phyloP scores from a whole-genome alignment of 2,329 filamentous ascomycete species.

The Hypoxylon sp. region DNA sequence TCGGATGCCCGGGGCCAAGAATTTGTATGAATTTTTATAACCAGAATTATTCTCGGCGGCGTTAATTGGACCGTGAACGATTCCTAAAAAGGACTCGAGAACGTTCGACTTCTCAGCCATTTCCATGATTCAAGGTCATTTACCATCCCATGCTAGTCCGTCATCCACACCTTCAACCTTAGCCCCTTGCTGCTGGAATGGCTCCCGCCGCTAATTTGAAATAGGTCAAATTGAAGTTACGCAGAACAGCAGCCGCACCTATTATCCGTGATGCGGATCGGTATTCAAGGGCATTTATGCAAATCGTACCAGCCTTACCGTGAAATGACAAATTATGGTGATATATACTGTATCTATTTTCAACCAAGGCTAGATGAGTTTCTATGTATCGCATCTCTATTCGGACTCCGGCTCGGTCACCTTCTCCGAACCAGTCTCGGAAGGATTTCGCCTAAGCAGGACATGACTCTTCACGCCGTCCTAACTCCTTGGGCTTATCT shows the following conservation, averaged over 20 bases:
- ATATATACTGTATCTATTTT: slow-evolving; percentile 14
- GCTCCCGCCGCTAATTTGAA: background rate
- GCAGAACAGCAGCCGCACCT: slow-evolving; percentile 12
- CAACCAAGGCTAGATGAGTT: background rate
- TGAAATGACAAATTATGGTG: slow-evolving; percentile 14
- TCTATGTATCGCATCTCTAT: background rate
- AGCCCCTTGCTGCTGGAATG: slow-evolving; percentile 1
- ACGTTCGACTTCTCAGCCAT: background rate
- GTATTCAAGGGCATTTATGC: background rate
- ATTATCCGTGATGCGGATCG: slow-evolving; percentile 3
- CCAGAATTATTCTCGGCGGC: slow-evolving; percentile 12
- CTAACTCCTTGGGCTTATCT: slow-evolving; percentile 19
- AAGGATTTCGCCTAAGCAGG: slow-evolving; percentile 8
- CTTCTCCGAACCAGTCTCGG: slow-evolving; percentile 18
- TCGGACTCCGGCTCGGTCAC: slow-evolving; percentile 37
- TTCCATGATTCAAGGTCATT: slow-evolving; percentile 2
- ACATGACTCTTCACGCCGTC: slow-evolving; percentile 17
- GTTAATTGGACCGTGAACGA: slow-evolving; percentile 4
- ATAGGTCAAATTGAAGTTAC: background rate
- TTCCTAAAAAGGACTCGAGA: slow-evolving; percentile 1
- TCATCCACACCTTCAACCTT: background rate
- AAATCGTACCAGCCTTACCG: slow-evolving; percentile 35
- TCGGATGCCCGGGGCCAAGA: slow-evolving; percentile 30
- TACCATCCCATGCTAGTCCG: no score
- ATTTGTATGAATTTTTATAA: slow-evolving; percentile 15